Evolutionary conservation across 331 rosid genomes (phyloP), one percentile per base, ranked within the genome.

Genomic region (Prunus yedoensis): DNA sequence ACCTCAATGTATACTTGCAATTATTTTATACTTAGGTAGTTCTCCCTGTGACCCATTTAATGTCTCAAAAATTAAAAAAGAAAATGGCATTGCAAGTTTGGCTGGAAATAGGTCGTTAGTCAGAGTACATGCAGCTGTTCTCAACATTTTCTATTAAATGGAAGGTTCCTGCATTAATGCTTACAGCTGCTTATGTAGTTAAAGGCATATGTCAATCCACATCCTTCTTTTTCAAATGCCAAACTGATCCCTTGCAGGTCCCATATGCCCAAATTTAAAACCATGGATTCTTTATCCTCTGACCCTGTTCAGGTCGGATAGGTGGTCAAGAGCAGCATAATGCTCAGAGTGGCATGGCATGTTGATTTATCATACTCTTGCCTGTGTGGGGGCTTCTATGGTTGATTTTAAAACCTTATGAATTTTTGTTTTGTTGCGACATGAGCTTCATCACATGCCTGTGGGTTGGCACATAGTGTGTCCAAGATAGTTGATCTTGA

Each of bases 401-500:
- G 25, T 64, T 32, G 21, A 64, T 16, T 27, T 60, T 10, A 16
- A 28, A 51, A 69, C 47, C 32, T 11, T 52, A 11, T 32, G 11
- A 14, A 25, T 64, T 54, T 54, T 35, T 38, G 75, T 71, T 71
- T 35, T 35, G 43, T 35, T 54, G 66, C 28, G 21, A 41, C 51
- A 30, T 35, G 65, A 12, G 52, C 43, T 38, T 53, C 4, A 13
- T 38, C 60, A 54, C 30, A 53, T 53, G 51, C 51, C 54, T n/a
- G 32, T 35, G 63, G 7, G 46, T 51, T 70, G 38, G 62, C 53
- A 18, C 50, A n/a, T 70, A 52, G 27, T 25, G 18, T 4, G 35
- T 25, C 4, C 15, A 21, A 71, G 21, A 71, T n/a, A 71, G 52
- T 54, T 54, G 64, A 54, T 52, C 50, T 35, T 54, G 74, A 32